Percentiles rank a stretch among this genome's conserved stretches.
Evolutionary conservation across 129 eudicot genomes (phyloP).

Genomic region (Artemisia tridentata): DNA sequence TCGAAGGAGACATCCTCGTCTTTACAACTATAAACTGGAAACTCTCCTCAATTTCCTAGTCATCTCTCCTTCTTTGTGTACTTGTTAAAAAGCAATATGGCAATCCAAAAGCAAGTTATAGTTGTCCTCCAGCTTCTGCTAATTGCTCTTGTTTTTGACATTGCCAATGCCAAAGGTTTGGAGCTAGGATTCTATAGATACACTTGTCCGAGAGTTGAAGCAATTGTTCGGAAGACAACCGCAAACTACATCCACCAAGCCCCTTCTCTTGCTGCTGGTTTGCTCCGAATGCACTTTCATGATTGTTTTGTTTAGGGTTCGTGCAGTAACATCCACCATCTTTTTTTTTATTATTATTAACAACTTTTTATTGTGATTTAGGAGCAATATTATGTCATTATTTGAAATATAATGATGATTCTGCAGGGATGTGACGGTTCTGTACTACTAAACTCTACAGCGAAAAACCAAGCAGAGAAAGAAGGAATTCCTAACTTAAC

Average conservation of each 20-base stretch:
- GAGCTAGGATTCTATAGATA: too few species aligned
- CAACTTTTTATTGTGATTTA: too few species aligned
- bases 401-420: neutral
- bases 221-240: constrained; percentile 34
- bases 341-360: too few species aligned
- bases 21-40: constrained; percentile 11
- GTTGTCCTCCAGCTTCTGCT: constrained; percentile 34
- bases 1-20: neutral
- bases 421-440: constrained; percentile 76
- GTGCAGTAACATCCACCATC: too few species aligned
- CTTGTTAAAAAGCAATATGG: constrained; percentile 12
- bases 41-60: constrained; percentile 1
- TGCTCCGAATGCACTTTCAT: constrained; percentile 70
- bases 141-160: constrained; percentile 22
- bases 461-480: constrained; percentile 46
- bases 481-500: constrained; percentile 40
- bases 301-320: constrained; percentile 52
- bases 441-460: constrained; percentile 46
- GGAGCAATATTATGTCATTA: too few species aligned
- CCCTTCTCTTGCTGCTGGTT: constrained; percentile 54
- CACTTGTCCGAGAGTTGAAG: constrained; percentile 49
- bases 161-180: too few species aligned
- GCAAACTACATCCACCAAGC: constrained; percentile 30
- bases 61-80: constrained; percentile 4
- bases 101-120: constrained; percentile 9